Evolutionary conservation across 2,329 filamentous ascomycete genomes (phyloP).

Genomic region (Alternaria gansuensis): DNA sequence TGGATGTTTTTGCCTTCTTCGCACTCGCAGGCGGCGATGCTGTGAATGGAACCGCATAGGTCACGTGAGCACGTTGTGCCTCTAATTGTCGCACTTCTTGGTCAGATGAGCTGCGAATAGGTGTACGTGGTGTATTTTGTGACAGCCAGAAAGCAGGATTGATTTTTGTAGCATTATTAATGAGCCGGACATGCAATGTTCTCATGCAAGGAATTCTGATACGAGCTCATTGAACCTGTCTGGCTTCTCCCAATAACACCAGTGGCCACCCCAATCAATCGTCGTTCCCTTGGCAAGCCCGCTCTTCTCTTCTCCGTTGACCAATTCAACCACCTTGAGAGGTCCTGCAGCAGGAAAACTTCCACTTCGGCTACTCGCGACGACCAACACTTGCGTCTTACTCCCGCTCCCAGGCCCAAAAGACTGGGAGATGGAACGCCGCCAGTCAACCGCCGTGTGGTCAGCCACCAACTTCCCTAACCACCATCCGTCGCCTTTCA

Average conservation of each 20-base stretch:
- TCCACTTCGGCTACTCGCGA: slow-evolving; percentile 41
- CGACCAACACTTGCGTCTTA: slow-evolving; percentile 32
- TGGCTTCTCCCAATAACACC: slow-evolving; percentile 46
- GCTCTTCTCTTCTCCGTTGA: slow-evolving; percentile 23
- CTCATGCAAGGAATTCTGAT: slow-evolving; percentile 22
- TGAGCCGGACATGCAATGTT: too few relatives aligned
- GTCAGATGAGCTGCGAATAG: too few relatives aligned
- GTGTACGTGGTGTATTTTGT: too few relatives aligned
- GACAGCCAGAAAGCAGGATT: too few relatives aligned
- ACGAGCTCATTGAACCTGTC: slow-evolving; percentile 37
- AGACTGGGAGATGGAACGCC: slow-evolving; percentile 31
- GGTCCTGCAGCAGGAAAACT: slow-evolving; percentile 41
- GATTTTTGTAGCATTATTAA: too few relatives aligned
- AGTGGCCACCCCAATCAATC: slow-evolving; percentile 43
- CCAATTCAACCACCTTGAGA: slow-evolving; percentile 34
- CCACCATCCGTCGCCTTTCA: slow-evolving; percentile 40
- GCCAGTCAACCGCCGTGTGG: slow-evolving; percentile 43
- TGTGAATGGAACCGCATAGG: too few relatives aligned
- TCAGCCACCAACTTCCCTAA: slow-evolving; percentile 45
- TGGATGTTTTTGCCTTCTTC: background rate
- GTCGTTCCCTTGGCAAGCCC: slow-evolving; percentile 29
- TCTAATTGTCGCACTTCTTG: too few relatives aligned
- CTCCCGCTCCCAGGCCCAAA: slow-evolving; percentile 31
- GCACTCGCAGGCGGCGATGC: too few relatives aligned
- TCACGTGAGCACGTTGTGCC: too few relatives aligned